Percentiles rank a stretch among this genome's conserved stretches.
Evolutionary conservation across 2,329 filamentous ascomycete genomes (phyloP).

Genomic region (Exophiala xenobiotica): DNA sequence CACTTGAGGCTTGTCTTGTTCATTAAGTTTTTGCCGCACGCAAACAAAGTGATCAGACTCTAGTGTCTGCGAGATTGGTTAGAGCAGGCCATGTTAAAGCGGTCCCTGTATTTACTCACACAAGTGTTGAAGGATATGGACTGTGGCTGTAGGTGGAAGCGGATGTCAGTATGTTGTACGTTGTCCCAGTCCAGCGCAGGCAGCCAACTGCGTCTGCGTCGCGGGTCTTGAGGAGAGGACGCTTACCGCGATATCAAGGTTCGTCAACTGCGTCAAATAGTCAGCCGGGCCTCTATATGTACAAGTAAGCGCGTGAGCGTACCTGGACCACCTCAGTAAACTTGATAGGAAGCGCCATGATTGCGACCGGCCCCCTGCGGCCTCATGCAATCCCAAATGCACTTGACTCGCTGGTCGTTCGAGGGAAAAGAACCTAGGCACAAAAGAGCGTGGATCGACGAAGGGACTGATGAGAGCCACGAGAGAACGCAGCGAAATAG

Average conservation of each 20-base stretch:
- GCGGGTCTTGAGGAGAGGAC: slow-evolving; percentile 20
- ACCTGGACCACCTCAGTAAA: slow-evolving; percentile 88
- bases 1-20: slow-evolving; percentile 82
- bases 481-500: slow-evolving; percentile 12
- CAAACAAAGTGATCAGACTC: slow-evolving; percentile 97
- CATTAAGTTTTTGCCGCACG: slow-evolving; percentile 88
- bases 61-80: slow-evolving; percentile 66
- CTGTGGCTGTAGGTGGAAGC: slow-evolving; percentile 51
- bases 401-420: slow-evolving; percentile 10
- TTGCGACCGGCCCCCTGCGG: slow-evolving; percentile 38
- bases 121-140: slow-evolving; percentile 86
- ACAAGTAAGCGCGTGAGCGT: slow-evolving; percentile 29
- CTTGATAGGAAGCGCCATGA: slow-evolving; percentile 75
- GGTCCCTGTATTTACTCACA: slow-evolving; percentile 53
- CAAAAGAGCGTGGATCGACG: slow-evolving; percentile 22
- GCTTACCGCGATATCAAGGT: slow-evolving; percentile 55
- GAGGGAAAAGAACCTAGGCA: slow-evolving; percentile 9
- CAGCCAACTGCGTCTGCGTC: slow-evolving; percentile 19
- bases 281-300: slow-evolving; percentile 33
- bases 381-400: slow-evolving; percentile 27
- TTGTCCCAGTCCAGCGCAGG: slow-evolving; percentile 27
- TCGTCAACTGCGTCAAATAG: slow-evolving; percentile 49
- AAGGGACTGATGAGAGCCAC: slow-evolving; percentile 19
- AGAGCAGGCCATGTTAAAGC: slow-evolving; percentile 25
- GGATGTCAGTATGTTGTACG: slow-evolving; percentile 30